These are phyloP conservation scores for Marasmius tenuissimus DNA, from an alignment of 1,284 basidiomycete species.

Conservation along the genomic window DNA sequence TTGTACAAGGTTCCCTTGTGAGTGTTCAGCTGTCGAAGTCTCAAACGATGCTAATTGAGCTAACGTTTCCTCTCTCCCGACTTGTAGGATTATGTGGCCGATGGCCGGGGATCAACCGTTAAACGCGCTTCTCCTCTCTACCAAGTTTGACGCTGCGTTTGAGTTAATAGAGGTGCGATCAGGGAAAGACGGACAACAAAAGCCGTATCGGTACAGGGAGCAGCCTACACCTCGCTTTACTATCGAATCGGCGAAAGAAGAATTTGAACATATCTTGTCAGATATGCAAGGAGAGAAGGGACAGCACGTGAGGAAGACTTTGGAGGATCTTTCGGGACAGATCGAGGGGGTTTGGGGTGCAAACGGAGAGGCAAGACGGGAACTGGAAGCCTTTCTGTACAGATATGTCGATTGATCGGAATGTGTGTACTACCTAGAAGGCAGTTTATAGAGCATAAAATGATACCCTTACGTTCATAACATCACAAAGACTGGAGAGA, in stretches of 20 bases:
- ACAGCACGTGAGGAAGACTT: not conserved
- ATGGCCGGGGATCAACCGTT: slow-evolving; percentile 22
- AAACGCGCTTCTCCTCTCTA: slow-evolving; percentile 14
- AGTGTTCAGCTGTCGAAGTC: not conserved
- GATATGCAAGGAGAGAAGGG: not conserved
- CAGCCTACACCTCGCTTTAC: slow-evolving; percentile 1
- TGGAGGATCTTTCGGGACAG: not conserved
- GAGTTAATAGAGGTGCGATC: slow-evolving; percentile 22
- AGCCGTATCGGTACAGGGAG: slow-evolving; percentile 2
- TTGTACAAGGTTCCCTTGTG: slow-evolving; percentile 9
- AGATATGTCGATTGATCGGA: not conserved
- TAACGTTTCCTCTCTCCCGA: not conserved
- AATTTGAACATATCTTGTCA: not conserved
- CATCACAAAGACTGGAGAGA: too few species aligned
- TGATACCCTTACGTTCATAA: too few species aligned
- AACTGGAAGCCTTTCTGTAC: not conserved
- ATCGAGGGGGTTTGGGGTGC: not conserved
- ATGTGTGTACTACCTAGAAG: too few species aligned
- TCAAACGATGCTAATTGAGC: not conserved
- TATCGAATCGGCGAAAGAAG: not conserved
- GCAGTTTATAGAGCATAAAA: too few species aligned
- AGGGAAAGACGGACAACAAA: slow-evolving; percentile 9
- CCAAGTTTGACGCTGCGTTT: slow-evolving; percentile 18
- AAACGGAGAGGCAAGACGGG: not conserved
- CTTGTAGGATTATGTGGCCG: slow-evolving; percentile 24